These are phyloP conservation scores for Datisca glomerata DNA, from an alignment of 306 rosid genomes.

Conservation along the genomic window DNA sequence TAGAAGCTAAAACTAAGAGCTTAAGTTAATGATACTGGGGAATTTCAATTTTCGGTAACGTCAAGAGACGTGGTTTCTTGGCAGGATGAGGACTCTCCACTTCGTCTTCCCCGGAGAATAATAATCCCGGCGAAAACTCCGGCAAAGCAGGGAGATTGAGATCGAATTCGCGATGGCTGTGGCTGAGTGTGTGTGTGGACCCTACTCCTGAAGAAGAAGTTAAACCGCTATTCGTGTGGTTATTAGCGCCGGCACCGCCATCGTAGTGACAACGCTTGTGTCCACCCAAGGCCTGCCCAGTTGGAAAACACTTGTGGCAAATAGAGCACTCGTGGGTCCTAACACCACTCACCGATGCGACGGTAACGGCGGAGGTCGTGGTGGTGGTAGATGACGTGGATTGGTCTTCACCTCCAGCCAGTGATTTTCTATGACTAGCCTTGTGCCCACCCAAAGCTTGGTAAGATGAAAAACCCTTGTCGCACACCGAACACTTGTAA, in stretches of 20 bases:
- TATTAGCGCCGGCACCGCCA: slow-evolving; percentile 30
- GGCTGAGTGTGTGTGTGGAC: slow-evolving; percentile 26
- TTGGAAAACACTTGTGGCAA: slow-evolving; percentile 73
- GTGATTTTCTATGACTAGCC: slow-evolving; percentile 86
- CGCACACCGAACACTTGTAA: slow-evolving; percentile 53
- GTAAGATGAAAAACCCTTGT: slow-evolving; percentile 63
- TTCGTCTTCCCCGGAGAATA: slow-evolving; percentile 47
- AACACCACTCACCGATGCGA: slow-evolving; percentile 1
- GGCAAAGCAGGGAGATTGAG: slow-evolving; percentile 74
- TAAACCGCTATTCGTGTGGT: slow-evolving; percentile 22
- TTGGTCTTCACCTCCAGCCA: background rate
- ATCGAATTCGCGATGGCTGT: slow-evolving; percentile 49
- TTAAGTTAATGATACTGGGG: background rate
- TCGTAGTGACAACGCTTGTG: slow-evolving; percentile 97
- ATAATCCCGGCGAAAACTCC: slow-evolving; percentile 35
- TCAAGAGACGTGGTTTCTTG: slow-evolving; percentile 40
- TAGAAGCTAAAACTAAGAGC: background rate
- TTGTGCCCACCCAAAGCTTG: slow-evolving; percentile 97
- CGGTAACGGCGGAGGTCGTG: slow-evolving; percentile 10
- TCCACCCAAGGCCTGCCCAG: slow-evolving; percentile 92
- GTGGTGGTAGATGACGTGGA: slow-evolving; percentile 14
- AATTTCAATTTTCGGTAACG: slow-evolving; percentile 7
- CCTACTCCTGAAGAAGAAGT: slow-evolving; percentile 45
- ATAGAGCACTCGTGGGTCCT: slow-evolving; percentile 73
- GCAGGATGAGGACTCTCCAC: slow-evolving; percentile 75